Evolutionary conservation across 164 flowering plant genomes (phyloP).

Genomic region (Magnolia sinica): DNA sequence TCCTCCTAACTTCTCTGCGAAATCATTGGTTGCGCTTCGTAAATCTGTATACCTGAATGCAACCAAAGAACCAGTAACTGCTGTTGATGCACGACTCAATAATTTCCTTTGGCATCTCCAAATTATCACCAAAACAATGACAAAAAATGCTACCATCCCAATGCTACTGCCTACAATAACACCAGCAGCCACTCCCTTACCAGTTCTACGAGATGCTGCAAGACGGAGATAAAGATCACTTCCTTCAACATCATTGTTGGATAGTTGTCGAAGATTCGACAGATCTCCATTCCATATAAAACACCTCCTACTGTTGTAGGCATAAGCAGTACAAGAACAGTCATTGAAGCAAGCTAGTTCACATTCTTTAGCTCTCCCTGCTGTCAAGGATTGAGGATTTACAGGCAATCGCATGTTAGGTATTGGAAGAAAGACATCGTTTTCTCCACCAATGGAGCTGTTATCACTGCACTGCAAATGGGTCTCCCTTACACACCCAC

Average conservation of each 20-base stretch:
- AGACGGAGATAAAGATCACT: not conserved
- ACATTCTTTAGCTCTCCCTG: slow-evolving; percentile 3
- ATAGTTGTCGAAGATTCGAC: not conserved
- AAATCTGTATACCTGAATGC: slow-evolving; percentile 34
- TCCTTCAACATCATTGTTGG: not conserved
- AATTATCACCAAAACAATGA: slow-evolving; percentile 9
- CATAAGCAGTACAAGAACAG: slow-evolving; percentile 22
- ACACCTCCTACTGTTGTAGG: slow-evolving; percentile 1
- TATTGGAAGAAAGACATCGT: not conserved
- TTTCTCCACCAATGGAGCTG: not conserved
- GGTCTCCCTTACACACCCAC: slow-evolving; percentile 23
- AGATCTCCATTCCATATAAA: not conserved
- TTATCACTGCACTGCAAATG: slow-evolving; percentile 16
- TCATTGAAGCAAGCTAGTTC: slow-evolving; percentile 15
- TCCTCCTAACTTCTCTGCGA: slow-evolving; percentile 49
- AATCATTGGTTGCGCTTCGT: slow-evolving; percentile 38
- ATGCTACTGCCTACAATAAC: slow-evolving; percentile 17
- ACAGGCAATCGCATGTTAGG: not conserved
- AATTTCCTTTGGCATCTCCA: slow-evolving; percentile 16
- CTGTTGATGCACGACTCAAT: slow-evolving; percentile 3
- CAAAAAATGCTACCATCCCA: slow-evolving; percentile 11
- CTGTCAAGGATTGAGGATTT: not conserved
- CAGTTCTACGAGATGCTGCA: not conserved
- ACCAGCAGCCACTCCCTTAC: slow-evolving; percentile 8
- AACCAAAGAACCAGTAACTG: slow-evolving; percentile 31